Evolutionary conservation across 495 filamentous ascomycete species (phyloP), one percentile per base, ranked within the genome.

Genomic region (Podospora tetraspora): DNA sequence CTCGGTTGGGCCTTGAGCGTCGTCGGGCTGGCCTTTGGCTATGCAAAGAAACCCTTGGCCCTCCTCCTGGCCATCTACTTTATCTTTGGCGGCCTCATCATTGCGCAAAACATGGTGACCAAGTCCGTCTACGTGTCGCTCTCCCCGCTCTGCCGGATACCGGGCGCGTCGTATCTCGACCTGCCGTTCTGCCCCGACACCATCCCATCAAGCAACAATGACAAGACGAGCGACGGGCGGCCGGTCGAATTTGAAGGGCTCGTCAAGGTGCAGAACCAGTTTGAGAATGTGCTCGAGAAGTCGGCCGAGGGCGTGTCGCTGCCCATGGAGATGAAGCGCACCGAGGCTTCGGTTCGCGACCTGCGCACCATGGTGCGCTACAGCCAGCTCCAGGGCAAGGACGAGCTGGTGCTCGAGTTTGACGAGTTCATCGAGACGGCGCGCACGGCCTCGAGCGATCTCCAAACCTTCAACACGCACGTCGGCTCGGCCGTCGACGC

Each of bases 281-380:
- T 93, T 59, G 89, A 90, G 73, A 82, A 85, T 25, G 84, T 92
- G 0, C 77, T 92, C 6, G 84, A 90, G 66, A 84, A 85, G 61
- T 83, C 83, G 19, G 81, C 84, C 3, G 79, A 84, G 22, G 81
- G 85, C n/a, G 84, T 84, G 2, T 84, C 83, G 7, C 78, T 91
- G 19, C 90, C 89, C 1, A 75, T 88, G 67, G 86, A 89, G 69
- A 90, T 92, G 85, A 91, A 90, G 77, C 80, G 86, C 29, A 86
- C 88, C 21, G 90, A 93, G 72, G 81, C 87, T 22, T 86, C 88
- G 5, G 88, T 94, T 25, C 88, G 91, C 68, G 90, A 92, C 67
- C 80, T 93, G 25, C 86, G 88, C 13, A 89, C 90, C 63, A 75
- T 89, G 59, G 88, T 92, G 57, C 76, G 78, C 34, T 76, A 76